Evolutionary conservation across 2,329 filamentous ascomycete genomes (phyloP).

Genomic region (Aspergillus thermomutatus): DNA sequence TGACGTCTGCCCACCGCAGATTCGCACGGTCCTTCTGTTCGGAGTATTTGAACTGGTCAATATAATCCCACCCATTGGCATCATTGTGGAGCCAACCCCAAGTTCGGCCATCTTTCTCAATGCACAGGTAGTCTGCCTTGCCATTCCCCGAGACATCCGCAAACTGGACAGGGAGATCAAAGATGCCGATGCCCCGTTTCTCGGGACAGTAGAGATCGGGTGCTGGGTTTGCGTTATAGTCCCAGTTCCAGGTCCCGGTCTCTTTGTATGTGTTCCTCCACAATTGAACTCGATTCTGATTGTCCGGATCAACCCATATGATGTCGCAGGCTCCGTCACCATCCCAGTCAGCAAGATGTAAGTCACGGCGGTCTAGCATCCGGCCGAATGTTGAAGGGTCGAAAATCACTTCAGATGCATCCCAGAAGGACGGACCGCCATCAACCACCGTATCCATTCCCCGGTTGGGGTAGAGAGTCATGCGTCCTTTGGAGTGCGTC

Average conservation of each 20-base stretch:
- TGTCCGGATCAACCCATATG: constrained; percentile 26
- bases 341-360: constrained; percentile 35
- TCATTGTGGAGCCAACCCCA: constrained; percentile 22
- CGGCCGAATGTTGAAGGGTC: constrained; percentile 1
- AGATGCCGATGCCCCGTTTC: too few species aligned
- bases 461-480: constrained; percentile 12
- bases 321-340: constrained; percentile 32
- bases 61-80: constrained; percentile 8
- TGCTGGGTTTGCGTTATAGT: too few species aligned
- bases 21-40: constrained; percentile 35
- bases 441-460: not conserved
- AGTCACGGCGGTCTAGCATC: constrained; percentile 21
- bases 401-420: constrained; percentile 10
- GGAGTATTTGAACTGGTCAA: constrained; percentile 29
- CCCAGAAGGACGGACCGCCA: constrained; percentile 10
- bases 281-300: not conserved
- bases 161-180: too few species aligned
- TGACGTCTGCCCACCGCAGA: constrained; percentile 38
- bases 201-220: too few species aligned
- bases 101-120: constrained; percentile 25
- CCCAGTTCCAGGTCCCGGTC: too few species aligned
- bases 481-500: constrained; percentile 12
- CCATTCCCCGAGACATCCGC: constrained; percentile 15
- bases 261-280: too few species aligned
- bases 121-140: constrained; percentile 33